Conservation (phyloP, 495 filamentous ascomycete genomes). For the Immersiella caudata region DNA sequence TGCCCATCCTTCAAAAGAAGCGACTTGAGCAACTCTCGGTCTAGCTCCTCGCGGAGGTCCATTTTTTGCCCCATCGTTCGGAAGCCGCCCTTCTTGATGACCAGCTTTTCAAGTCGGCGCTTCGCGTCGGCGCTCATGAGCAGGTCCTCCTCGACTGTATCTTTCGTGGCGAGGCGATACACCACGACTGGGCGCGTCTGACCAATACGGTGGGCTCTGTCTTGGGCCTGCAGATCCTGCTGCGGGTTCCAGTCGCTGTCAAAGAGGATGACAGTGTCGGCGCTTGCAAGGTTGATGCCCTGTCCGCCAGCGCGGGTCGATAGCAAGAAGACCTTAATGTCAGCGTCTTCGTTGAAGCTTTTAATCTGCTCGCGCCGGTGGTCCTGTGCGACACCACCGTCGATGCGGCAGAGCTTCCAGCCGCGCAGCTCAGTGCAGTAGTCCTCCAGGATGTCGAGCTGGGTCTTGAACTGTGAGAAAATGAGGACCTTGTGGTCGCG, state of each 20-base stretch:
- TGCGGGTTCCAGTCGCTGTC: conserved; percentile 99
- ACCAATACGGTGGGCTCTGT: conserved; percentile 92
- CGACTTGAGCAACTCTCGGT: conserved; percentile 61
- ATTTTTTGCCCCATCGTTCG: conserved; percentile 63
- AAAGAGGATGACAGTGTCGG: conserved; percentile 95
- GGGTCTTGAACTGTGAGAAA: conserved; percentile 95
- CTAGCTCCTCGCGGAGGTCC: conserved; percentile 51
- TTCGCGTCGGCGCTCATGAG: conserved; percentile 90
- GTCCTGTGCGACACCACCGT: conserved; percentile 79
- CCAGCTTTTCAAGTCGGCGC: conserved; percentile 88
- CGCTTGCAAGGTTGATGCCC: conserved; percentile 95
- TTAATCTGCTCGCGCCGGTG: conserved; percentile 83
- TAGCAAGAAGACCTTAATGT: conserved; percentile 79
- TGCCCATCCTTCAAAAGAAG: conserved; percentile 67
- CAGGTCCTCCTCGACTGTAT: conserved; percentile 87
- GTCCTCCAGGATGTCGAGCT: conserved; percentile 86
- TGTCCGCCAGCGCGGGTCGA: conserved; percentile 91
- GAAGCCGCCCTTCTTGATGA: conserved; percentile 90
- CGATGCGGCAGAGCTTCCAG: conserved; percentile 88
- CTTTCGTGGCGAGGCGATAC: conserved; percentile 92
- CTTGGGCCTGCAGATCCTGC: conserved; percentile 94
- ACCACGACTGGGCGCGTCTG: conserved; percentile 90
- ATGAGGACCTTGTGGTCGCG: conserved; percentile 88
- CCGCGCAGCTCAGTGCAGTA: conserved; percentile 72
- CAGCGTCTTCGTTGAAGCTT: conserved; percentile 74